Evolutionary conservation across 2,329 filamentous ascomycete genomes (phyloP).

Genomic region (Pseudogymnoascus sp.): DNA sequence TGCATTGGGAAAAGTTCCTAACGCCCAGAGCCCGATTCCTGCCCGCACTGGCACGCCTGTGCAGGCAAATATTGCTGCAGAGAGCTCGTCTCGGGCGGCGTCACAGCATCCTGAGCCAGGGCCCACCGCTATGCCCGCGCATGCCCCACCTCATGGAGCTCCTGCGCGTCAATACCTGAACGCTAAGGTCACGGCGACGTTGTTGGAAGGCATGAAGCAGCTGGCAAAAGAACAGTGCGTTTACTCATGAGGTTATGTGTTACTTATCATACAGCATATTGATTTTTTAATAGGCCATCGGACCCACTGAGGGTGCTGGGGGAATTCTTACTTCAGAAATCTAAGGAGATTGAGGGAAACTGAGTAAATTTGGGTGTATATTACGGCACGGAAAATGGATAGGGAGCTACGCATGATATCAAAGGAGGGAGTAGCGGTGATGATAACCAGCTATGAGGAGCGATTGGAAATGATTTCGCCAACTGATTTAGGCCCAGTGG

Average conservation of each 20-base stretch:
- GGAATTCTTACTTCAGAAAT: conserved; percentile 61
- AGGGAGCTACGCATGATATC: background rate
- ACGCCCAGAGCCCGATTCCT: conserved; percentile 22
- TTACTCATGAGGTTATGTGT: background rate
- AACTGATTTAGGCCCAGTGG: conserved; percentile 1
- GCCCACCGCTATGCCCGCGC: conserved; percentile 44
- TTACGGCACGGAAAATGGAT: background rate
- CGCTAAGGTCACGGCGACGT: conserved; percentile 55
- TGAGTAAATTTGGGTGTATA: conserved; percentile 12
- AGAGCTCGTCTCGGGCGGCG: conserved; percentile 43
- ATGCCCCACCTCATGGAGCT: conserved; percentile 56
- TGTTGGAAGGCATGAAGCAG: conserved; percentile 68
- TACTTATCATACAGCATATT: background rate
- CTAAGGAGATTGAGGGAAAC: conserved; percentile 50
- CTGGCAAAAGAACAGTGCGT: conserved; percentile 62
- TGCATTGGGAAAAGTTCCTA: conserved; percentile 16
- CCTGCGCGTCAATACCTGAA: conserved; percentile 64
- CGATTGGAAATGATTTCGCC: background rate
- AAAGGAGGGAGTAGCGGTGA: background rate
- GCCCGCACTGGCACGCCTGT: conserved; percentile 41
- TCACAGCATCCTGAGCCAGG: conserved; percentile 46
- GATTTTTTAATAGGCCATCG: conserved; percentile 40
- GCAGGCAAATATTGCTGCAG: conserved; percentile 29
- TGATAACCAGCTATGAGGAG: background rate
- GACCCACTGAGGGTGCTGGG: conserved; percentile 62